Conservation (phyloP, 1,284 basidiomycete genomes). For the Polyporus tsugae region DNA sequence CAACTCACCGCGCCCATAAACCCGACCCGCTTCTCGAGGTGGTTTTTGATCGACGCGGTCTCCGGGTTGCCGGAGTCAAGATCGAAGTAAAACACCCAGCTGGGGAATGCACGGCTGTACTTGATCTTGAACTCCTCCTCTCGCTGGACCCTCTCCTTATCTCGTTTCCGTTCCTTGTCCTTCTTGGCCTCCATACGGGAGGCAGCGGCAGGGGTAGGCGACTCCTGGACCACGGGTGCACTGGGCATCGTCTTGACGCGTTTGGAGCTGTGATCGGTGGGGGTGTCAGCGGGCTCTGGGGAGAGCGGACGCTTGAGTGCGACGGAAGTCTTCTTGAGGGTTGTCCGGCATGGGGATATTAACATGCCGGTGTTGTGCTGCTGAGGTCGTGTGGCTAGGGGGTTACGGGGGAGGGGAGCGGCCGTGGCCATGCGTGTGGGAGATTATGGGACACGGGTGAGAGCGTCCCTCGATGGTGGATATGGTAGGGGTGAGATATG, state of each 20-base stretch:
- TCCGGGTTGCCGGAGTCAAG: conserved; percentile 64
- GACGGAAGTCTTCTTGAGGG: conserved; percentile 30
- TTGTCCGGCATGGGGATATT: conserved; percentile 33
- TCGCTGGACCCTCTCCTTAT: conserved; percentile 47
- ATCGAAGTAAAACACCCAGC: conserved; percentile 89
- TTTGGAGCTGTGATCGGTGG: conserved; percentile 41
- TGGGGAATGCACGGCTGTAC: conserved; percentile 87
- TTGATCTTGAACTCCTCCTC: conserved; percentile 84
- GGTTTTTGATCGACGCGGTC: conserved; percentile 52
- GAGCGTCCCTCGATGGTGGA: conserved; percentile 8
- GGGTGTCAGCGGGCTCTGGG: conserved; percentile 57
- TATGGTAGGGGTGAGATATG: conserved; percentile 18
- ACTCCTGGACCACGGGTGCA: conserved; percentile 21
- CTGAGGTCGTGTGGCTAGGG: conserved; percentile 38
- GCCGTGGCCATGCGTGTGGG: conserved; percentile 32
- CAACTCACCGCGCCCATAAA: conserved; percentile 82
- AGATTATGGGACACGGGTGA: conserved; percentile 20
- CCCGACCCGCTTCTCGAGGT: conserved; percentile 62
- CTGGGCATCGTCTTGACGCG: conserved; percentile 42
- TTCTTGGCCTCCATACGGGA: conserved; percentile 40
- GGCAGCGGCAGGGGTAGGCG: conserved; percentile 35
- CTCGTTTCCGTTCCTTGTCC: conserved; percentile 51
- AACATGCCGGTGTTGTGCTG: conserved; percentile 32
- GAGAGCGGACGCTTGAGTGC: conserved; percentile 68
- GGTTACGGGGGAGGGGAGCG: conserved; percentile 36